Evolutionary conservation across 2,329 filamentous ascomycete genomes (phyloP).

Genomic region (Diaporthe destruens): DNA sequence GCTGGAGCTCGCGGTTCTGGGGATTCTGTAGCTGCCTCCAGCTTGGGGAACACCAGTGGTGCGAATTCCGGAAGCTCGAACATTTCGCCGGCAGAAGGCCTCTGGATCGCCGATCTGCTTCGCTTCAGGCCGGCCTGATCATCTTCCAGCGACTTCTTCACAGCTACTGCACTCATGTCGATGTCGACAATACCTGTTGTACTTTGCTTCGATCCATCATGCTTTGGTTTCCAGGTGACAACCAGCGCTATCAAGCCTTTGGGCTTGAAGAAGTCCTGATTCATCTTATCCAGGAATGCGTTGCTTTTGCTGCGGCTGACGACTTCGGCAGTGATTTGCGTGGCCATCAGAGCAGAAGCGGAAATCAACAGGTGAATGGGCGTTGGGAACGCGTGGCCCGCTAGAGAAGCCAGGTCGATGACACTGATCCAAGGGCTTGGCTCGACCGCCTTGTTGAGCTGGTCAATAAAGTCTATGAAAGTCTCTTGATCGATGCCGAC

Average conservation of each 20-base stretch:
- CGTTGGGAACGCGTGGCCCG: slow-evolving; percentile 54
- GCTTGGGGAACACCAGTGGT: slow-evolving; percentile 61
- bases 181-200: slow-evolving; percentile 49
- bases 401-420: slow-evolving; percentile 56
- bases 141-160: slow-evolving; percentile 45
- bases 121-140: slow-evolving; percentile 42
- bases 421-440: slow-evolving; percentile 53
- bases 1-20: background rate
- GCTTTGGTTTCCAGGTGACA: slow-evolving; percentile 64
- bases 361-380: slow-evolving; percentile 58
- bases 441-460: slow-evolving; percentile 57
- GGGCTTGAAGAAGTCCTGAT: slow-evolving; percentile 68
- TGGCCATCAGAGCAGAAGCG: slow-evolving; percentile 57
- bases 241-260: slow-evolving; percentile 64
- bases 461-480: slow-evolving; percentile 62
- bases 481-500: slow-evolving; percentile 61
- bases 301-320: slow-evolving; percentile 60
- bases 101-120: slow-evolving; percentile 37
- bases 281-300: slow-evolving; percentile 67
- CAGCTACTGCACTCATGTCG: slow-evolving; percentile 50
- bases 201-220: slow-evolving; percentile 41
- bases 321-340: slow-evolving; percentile 56
- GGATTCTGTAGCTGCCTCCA: slow-evolving; percentile 48
- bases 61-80: slow-evolving; percentile 61
- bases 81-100: slow-evolving; percentile 52